A percentile compares a stretch with the other conserved stretches of the same genome.
phyloP scores from a whole-genome alignment of 2,329 filamentous ascomycete genomes.

The Penicillium crustosum region DNA sequence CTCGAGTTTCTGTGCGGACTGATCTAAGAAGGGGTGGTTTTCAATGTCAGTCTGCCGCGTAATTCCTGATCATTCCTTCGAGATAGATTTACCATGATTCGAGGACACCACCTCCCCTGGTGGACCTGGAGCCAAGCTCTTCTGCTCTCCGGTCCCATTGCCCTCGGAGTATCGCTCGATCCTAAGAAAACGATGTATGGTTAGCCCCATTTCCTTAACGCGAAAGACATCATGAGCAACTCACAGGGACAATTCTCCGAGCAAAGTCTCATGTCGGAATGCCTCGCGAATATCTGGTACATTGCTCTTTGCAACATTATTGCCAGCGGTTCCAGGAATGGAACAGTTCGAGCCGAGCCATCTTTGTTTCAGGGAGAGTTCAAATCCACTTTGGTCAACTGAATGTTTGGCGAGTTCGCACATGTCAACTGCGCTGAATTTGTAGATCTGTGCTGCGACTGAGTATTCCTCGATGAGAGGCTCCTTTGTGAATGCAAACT shows the following conservation, averaged over 20 bases:
- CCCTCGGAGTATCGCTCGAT: constrained; percentile 32
- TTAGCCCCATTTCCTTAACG: neutral
- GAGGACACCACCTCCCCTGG: neutral
- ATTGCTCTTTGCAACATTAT: constrained; percentile 93
- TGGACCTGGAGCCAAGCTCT: constrained; percentile 19
- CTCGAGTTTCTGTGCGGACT: neutral
- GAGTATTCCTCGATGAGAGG: constrained; percentile 97
- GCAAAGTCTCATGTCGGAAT: constrained; percentile 81
- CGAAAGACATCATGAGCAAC: constrained; percentile 14
- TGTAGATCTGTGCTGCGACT: constrained; percentile 97
- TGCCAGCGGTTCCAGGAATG: constrained; percentile 76
- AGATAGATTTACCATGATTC: constrained; percentile 9
- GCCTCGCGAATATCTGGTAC: constrained; percentile 90
- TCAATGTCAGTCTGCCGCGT: neutral
- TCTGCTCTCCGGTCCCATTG: constrained; percentile 22
- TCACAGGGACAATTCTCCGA: constrained; percentile 82
- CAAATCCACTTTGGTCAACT: constrained; percentile 91
- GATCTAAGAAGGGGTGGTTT: constrained; percentile 1
- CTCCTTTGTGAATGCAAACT: constrained; percentile 98
- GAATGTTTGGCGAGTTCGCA: constrained; percentile 96
- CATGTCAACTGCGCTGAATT: constrained; percentile 96
- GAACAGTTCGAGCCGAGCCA: constrained; percentile 83
- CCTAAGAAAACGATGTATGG: constrained; percentile 13
- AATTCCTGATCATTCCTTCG: neutral
- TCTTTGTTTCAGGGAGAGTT: constrained; percentile 80